Evolutionary conservation across 208 protist genomes (phyloP).

Genomic region (Leishmania guyanensis): DNA sequence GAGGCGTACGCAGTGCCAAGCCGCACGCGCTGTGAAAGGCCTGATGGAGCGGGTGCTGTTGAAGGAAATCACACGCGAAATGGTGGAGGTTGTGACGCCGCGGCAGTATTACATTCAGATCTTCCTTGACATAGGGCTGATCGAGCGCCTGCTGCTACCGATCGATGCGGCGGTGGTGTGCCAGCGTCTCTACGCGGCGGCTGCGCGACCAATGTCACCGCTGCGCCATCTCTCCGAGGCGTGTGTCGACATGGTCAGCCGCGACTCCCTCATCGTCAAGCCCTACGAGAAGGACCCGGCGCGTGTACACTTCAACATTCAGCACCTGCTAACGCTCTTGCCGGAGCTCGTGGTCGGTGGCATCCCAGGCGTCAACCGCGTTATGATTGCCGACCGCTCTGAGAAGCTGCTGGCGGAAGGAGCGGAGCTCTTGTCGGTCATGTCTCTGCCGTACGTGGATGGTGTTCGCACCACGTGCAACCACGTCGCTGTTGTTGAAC

Average conservation of each 20-base stretch:
- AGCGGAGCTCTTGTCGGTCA: constrained; percentile 92
- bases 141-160: constrained; percentile 93
- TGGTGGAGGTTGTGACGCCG: constrained; percentile 87
- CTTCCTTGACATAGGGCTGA: constrained; percentile 92
- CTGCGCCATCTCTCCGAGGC: constrained; percentile 91
- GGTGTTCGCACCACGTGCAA: constrained; percentile 94
- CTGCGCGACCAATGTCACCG: constrained; percentile 69
- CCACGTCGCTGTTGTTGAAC: constrained; percentile 97
- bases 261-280: constrained; percentile 70
- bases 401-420: constrained; percentile 94
- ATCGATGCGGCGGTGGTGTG: constrained; percentile 85
- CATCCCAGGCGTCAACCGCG: constrained; percentile 93
- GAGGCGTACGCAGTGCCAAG: constrained; percentile 44
- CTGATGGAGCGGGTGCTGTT: constrained; percentile 91
- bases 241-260: constrained; percentile 66
- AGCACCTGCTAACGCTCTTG: constrained; percentile 86
- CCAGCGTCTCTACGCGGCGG: constrained; percentile 74
- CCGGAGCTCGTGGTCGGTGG: constrained; percentile 94
- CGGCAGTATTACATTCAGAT: constrained; percentile 92
- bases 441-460: constrained; percentile 95
- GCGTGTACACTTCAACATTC: constrained; percentile 78
- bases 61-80: constrained; percentile 87
- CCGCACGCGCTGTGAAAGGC: constrained; percentile 86
- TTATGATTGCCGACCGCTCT: constrained; percentile 92
- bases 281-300: constrained; percentile 59